Evolutionary conservation across 805 yeast genomes (phyloP).

Genomic region (Monosporozyma siamensis): DNA sequence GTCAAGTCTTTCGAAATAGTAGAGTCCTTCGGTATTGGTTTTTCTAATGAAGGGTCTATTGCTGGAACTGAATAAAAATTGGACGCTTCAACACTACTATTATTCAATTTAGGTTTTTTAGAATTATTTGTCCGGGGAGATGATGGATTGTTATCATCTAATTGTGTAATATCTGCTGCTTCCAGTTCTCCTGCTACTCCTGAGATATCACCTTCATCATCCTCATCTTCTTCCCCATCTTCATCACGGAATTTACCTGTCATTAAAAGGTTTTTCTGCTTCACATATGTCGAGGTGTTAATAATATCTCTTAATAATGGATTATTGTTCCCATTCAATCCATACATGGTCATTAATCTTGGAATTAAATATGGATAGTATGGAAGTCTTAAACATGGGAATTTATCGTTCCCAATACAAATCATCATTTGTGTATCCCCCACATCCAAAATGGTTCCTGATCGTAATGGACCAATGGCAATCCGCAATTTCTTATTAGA

Average conservation of each 20-base stretch:
- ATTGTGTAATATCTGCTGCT: too few relatives aligned
- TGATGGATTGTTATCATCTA: too few relatives aligned
- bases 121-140: too few relatives aligned
- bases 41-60: too few relatives aligned
- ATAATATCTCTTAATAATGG: constrained; percentile 8
- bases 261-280: constrained; percentile 5
- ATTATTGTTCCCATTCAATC: constrained; percentile 16
- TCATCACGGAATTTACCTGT: too few relatives aligned
- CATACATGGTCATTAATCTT: constrained; percentile 22
- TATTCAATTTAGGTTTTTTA: too few relatives aligned
- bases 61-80: too few relatives aligned
- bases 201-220: too few relatives aligned
- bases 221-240: neutral
- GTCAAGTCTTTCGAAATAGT: too few relatives aligned
- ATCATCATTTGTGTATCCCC: constrained; percentile 99
- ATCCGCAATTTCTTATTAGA: neutral
- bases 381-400: constrained; percentile 47
- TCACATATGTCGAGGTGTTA: constrained; percentile 8
- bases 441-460: constrained; percentile 84
- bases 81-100: too few relatives aligned
- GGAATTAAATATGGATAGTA: constrained; percentile 29
- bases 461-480: constrained; percentile 32
- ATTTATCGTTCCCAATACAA: constrained; percentile 74
- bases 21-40: too few relatives aligned
- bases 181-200: too few relatives aligned